These are phyloP conservation scores for Zygosaccharomyces bailii DNA, from an alignment of 805 yeast species.

Conservation along the genomic window DNA sequence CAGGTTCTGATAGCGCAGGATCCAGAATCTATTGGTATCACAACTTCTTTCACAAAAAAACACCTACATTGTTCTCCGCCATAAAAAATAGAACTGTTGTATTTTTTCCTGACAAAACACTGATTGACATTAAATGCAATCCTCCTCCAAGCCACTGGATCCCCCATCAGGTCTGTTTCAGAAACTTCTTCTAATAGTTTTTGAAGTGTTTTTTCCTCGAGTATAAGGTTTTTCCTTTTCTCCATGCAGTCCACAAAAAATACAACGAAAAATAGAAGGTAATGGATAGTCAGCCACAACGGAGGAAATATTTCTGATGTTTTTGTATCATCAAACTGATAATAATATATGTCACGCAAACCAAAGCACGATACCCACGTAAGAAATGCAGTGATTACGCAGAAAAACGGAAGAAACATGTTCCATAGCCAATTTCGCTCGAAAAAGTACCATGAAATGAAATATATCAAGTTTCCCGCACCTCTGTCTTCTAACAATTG, in stretches of 20 bases:
- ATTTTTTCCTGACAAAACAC: not conserved
- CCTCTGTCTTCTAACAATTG: not conserved
- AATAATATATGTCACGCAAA: not conserved
- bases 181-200: not conserved
- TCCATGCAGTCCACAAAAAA: not conserved
- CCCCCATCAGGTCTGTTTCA: not conserved
- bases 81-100: not conserved
- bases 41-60: not conserved
- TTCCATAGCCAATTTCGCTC: not conserved
- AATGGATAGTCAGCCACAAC: not conserved
- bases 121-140: not conserved
- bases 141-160: not conserved
- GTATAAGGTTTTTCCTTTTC: not conserved
- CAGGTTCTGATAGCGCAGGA: not conserved
- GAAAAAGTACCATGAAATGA: not conserved
- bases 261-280: not conserved
- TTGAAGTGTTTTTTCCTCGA: not conserved
- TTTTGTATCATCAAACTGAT: not conserved
- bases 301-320: not conserved
- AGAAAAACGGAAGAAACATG: not conserved
- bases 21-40: not conserved
- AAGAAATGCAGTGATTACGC: not conserved
- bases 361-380: not conserved
- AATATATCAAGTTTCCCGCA: slow-evolving; percentile 1
- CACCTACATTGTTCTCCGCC: not conserved